phyloP scores from a whole-genome alignment of 768 basidiomycete species.

The Rhizopogon vulgaris region DNA sequence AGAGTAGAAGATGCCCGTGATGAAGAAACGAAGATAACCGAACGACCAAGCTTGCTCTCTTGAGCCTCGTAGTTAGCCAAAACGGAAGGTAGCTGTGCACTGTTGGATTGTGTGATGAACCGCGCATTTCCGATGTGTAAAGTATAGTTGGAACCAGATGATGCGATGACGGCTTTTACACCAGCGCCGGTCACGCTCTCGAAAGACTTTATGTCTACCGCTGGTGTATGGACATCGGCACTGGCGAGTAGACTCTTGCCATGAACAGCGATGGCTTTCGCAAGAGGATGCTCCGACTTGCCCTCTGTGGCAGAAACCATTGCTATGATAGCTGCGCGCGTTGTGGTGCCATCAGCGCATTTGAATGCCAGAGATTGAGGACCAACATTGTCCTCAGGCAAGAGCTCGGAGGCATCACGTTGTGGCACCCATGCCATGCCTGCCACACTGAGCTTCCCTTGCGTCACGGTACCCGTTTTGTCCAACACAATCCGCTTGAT shows the following conservation, averaged over 20 bases:
- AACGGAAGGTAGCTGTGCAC: conserved; percentile 48
- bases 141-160: conserved; percentile 47
- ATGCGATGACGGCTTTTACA: conserved; percentile 61
- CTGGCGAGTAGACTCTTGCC: conserved; percentile 57
- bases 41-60: conserved; percentile 71
- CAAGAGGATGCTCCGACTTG: conserved; percentile 93
- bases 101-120: conserved; percentile 57
- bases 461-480: conserved; percentile 96
- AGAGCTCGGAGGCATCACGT: conserved; percentile 21
- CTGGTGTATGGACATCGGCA: conserved; percentile 35
- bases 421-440: conserved; percentile 69
- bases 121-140: conserved; percentile 71
- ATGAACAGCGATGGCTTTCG: conserved; percentile 84
- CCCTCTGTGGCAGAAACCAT: conserved; percentile 86
- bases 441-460: conserved; percentile 85
- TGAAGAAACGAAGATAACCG: conserved; percentile 83
- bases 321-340: conserved; percentile 57
- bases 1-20: conserved; percentile 31
- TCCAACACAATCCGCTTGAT: conserved; percentile 84
- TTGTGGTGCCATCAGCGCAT: conserved; percentile 60
- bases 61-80: conserved; percentile 60
- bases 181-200: conserved; percentile 89
- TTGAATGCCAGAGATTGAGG: conserved; percentile 10
- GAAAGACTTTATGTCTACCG: conserved; percentile 62
- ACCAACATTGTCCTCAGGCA: conserved; percentile 8